Conservation (phyloP, 73 alveolate species). For the Paramecium pentaurelia region DNA sequence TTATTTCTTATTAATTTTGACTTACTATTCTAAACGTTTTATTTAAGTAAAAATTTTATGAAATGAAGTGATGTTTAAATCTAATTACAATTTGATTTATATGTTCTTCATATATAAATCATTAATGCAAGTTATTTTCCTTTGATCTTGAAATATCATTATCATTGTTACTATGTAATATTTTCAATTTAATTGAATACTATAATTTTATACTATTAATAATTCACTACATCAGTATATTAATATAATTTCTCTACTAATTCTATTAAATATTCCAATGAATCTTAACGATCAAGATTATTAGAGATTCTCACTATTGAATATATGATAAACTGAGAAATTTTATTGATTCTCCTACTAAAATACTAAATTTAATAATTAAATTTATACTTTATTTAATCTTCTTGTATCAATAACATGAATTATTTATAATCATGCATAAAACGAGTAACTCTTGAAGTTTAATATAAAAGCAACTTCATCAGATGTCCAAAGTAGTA, state of each 20-base stretch:
- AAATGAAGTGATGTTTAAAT: background rate
- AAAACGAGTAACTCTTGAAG: background rate
- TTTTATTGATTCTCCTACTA: background rate
- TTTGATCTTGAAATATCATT: background rate
- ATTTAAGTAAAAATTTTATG: background rate
- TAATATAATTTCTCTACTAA: background rate
- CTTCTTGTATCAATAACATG: background rate
- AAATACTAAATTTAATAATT: conserved; percentile 1
- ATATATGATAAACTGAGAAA: background rate
- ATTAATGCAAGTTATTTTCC: background rate
- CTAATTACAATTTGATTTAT: background rate
- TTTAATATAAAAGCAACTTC: background rate
- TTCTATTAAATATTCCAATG: background rate
- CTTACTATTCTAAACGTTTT: background rate
- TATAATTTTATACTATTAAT: background rate
- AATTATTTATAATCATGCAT: background rate
- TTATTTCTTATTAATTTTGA: background rate
- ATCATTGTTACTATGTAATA: background rate
- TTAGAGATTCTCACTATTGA: background rate
- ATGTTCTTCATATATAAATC: background rate
- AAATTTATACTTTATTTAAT: background rate
- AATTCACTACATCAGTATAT: background rate
- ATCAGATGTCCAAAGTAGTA: background rate
- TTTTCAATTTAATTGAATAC: background rate
- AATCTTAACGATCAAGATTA: background rate